These are phyloP conservation scores for Metroxylon sagu DNA, from an alignment of 176 grass and related monocot species.

Conservation along the genomic window DNA sequence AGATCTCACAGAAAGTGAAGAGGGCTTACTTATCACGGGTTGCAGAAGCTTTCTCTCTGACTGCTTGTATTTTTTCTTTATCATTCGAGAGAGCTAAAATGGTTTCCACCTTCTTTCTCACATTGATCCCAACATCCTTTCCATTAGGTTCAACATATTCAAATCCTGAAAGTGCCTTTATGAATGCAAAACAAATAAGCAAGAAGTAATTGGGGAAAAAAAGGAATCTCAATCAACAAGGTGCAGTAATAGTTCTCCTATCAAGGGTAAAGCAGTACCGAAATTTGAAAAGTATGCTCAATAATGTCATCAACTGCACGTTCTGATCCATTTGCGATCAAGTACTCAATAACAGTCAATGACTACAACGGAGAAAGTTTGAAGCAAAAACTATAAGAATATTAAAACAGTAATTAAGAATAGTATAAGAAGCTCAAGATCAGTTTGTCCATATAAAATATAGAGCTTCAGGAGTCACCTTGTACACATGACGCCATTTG, in stretches of 20 bases:
- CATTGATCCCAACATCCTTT: slow-evolving; percentile 95
- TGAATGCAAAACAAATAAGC: not conserved
- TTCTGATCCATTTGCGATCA: slow-evolving; percentile 95
- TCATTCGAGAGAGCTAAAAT: slow-evolving; percentile 77
- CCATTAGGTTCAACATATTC: slow-evolving; percentile 93
- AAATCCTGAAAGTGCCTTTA: slow-evolving; percentile 82
- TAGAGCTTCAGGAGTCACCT: slow-evolving; percentile 21
- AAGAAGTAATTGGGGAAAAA: slow-evolving; percentile 19
- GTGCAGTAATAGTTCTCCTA: slow-evolving; percentile 1
- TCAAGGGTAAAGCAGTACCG: slow-evolving; percentile 38
- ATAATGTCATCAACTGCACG: slow-evolving; percentile 92
- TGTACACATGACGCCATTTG: slow-evolving; percentile 91
- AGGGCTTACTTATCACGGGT: slow-evolving; percentile 87
- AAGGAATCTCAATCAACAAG: slow-evolving; percentile 8
- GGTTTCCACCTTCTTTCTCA: slow-evolving; percentile 95
- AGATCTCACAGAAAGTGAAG: no score
- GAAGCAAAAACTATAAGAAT: not conserved
- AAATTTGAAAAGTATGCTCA: slow-evolving; percentile 81
- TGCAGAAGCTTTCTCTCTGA: slow-evolving; percentile 76
- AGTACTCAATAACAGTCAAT: slow-evolving; percentile 90
- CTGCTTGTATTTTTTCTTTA: slow-evolving; percentile 80
- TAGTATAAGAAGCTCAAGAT: no score
- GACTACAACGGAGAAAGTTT: slow-evolving; percentile 34
- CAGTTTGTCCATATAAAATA: no score
- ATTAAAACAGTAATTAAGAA: no score